phyloP scores from a whole-genome alignment of 2,329 filamentous ascomycete species.

The Incumbomyces lentus region DNA sequence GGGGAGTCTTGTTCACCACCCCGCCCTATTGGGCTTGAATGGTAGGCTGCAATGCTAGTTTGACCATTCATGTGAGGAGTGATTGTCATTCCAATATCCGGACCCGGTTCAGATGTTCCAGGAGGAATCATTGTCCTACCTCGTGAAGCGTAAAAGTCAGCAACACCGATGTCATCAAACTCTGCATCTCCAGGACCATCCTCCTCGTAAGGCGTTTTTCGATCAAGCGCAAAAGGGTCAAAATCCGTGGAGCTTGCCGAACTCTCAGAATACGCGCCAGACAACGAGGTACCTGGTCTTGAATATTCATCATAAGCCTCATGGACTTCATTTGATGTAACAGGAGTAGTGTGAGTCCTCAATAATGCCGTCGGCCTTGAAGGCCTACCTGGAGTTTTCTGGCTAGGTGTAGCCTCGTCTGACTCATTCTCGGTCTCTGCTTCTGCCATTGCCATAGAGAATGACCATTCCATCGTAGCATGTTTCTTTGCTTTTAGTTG shows the following conservation, averaged over 20 bases:
- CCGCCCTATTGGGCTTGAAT: conserved; percentile 8
- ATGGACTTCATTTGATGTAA: conserved; percentile 11
- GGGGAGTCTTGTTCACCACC: conserved; percentile 14
- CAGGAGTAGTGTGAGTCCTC: conserved; percentile 20
- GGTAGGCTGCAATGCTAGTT: conserved; percentile 8
- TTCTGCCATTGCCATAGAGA: conserved; percentile 35
- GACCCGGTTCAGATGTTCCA: neutral
- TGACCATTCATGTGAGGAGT: conserved; percentile 4
- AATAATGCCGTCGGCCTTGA: conserved; percentile 14
- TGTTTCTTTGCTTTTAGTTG: conserved; percentile 21
- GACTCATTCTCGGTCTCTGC: conserved; percentile 8
- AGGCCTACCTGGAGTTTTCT: conserved; percentile 1
- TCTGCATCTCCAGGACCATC: conserved; percentile 16
- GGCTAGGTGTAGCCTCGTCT: conserved; percentile 11
- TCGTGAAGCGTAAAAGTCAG: conserved; percentile 14
- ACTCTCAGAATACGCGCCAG: conserved; percentile 18
- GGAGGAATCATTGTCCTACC: conserved; percentile 16
- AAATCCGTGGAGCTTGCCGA: conserved; percentile 18
- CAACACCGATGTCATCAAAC: conserved; percentile 13
- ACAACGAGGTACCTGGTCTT: conserved; percentile 18
- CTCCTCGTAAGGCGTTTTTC: conserved; percentile 10
- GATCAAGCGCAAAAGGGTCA: conserved; percentile 19
- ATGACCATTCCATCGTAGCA: conserved; percentile 29
- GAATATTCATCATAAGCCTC: conserved; percentile 1
- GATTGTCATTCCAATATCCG: conserved; percentile 5